Conservation (phyloP, 1,139 yeast species). For the Eremothecium coryli region DNA sequence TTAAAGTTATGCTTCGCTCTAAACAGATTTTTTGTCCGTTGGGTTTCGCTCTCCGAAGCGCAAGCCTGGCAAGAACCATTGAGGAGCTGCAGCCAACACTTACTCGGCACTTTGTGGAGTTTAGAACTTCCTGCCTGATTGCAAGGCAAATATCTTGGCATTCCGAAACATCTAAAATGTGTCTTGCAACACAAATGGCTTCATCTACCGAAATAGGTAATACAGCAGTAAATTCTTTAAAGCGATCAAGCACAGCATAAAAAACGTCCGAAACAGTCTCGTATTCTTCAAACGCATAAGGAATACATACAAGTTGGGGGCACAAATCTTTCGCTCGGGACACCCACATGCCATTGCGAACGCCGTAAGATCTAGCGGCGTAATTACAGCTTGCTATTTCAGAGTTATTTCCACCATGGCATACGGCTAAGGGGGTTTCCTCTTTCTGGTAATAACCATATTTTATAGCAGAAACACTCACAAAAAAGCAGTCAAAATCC, state of each 20-base stretch:
- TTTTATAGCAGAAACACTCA: constrained; percentile 69
- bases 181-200: constrained; percentile 62
- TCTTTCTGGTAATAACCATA: constrained; percentile 41
- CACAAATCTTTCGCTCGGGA: constrained; percentile 52
- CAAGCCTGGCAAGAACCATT: constrained; percentile 70
- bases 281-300: constrained; percentile 68
- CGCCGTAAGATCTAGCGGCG: constrained; percentile 64
- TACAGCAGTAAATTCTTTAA: constrained; percentile 39
- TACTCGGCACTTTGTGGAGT: constrained; percentile 52
- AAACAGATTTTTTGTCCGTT: constrained; percentile 44
- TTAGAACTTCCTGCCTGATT: constrained; percentile 37
- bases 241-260: constrained; percentile 36
- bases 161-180: constrained; percentile 21
- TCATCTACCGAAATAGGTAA: constrained; percentile 90
- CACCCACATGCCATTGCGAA: constrained; percentile 87
- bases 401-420: constrained; percentile 55
- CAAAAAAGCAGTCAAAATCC: constrained; percentile 93
- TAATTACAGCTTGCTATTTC: constrained; percentile 95
- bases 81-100: constrained; percentile 72
- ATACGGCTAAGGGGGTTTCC: constrained; percentile 65
- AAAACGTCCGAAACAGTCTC: constrained; percentile 50
- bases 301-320: constrained; percentile 52
- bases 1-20: constrained; percentile 20
- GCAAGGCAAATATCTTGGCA: constrained; percentile 10
- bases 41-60: constrained; percentile 72